These are phyloP conservation scores for Coccinonectria pachysandricola DNA, from an alignment of 2,329 filamentous ascomycete species.

Conservation along the genomic window DNA sequence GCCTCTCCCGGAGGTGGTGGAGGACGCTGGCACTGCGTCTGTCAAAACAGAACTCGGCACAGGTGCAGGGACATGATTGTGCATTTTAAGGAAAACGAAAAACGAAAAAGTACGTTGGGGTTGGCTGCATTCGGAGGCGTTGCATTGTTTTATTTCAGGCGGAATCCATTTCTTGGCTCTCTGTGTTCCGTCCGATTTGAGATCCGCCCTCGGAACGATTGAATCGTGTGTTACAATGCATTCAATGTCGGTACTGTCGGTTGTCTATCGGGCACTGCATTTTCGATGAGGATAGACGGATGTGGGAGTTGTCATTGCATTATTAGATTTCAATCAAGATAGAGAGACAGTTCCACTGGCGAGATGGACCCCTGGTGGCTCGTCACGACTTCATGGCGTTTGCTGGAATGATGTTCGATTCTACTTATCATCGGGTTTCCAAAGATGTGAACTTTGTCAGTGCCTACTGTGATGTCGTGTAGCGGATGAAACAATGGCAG, in stretches of 20 bases:
- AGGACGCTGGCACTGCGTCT: slow-evolving; percentile 30
- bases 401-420: slow-evolving; percentile 26
- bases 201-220: slow-evolving; percentile 10
- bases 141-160: slow-evolving; percentile 23
- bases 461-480: too few relatives aligned
- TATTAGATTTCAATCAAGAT: slow-evolving; percentile 30
- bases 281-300: slow-evolving; percentile 27
- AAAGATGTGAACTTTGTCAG: too few relatives aligned
- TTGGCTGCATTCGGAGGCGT: slow-evolving; percentile 31
- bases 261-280: slow-evolving; percentile 25
- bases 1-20: slow-evolving; percentile 40
- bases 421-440: too few relatives aligned
- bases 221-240: slow-evolving; percentile 16
- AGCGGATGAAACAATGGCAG: too few relatives aligned
- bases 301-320: slow-evolving; percentile 28
- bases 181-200: slow-evolving; percentile 13
- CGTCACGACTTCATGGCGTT: slow-evolving; percentile 26
- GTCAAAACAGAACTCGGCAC: slow-evolving; percentile 31
- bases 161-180: slow-evolving; percentile 19
- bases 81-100: slow-evolving; percentile 14
- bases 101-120: slow-evolving; percentile 19
- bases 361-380: slow-evolving; percentile 18
- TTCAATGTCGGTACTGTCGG: slow-evolving; percentile 21
- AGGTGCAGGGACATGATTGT: slow-evolving; percentile 22
- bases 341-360: slow-evolving; percentile 22